Conservation (phyloP, 352 stramenopile genomes). For the Globisporangium uncinulatum region DNA sequence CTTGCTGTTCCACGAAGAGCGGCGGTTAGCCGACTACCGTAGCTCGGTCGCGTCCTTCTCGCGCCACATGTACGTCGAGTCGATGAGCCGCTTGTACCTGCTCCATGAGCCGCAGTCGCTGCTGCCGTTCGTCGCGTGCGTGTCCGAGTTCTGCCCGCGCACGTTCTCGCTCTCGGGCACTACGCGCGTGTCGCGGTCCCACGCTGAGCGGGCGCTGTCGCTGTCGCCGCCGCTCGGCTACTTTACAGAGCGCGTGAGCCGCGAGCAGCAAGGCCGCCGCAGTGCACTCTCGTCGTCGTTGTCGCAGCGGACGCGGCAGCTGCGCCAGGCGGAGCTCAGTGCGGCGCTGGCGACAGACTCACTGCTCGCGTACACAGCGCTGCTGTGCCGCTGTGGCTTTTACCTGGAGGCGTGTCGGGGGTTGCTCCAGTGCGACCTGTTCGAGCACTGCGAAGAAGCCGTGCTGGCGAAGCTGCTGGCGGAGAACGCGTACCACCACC, state of each 20-base stretch:
- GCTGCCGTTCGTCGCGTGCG: conserved; percentile 52
- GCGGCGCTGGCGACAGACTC: conserved; percentile 20
- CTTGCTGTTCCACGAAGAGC: conserved; percentile 81
- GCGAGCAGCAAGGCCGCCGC: conserved; percentile 3
- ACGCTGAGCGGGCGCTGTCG: conserved; percentile 60
- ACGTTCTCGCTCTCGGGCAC: conserved; percentile 58
- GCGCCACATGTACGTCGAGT: conserved; percentile 87
- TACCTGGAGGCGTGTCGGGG: conserved; percentile 48
- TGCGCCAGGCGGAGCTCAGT: conserved; percentile 7
- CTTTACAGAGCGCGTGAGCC: conserved; percentile 31
- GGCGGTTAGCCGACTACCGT: conserved; percentile 61
- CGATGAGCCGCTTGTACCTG: conserved; percentile 73
- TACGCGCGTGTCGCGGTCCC: conserved; percentile 31
- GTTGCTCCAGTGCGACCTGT: conserved; percentile 58
- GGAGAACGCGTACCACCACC: neutral
- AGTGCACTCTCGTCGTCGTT: too few species aligned
- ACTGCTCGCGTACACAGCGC: conserved; percentile 53
- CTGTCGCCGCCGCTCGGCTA: conserved; percentile 53
- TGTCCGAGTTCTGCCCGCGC: conserved; percentile 55
- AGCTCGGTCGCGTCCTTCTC: conserved; percentile 66
- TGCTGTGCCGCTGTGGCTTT: conserved; percentile 48
- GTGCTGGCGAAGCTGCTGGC: conserved; percentile 18
- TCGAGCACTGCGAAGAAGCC: conserved; percentile 48
- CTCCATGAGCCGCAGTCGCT: conserved; percentile 52
- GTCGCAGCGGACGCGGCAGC: conserved; percentile 3